Evolutionary conservation across 176 grass and related monocot species (phyloP), one percentile per base, ranked within the genome.

Genomic region (Otatea glauca): DNA sequence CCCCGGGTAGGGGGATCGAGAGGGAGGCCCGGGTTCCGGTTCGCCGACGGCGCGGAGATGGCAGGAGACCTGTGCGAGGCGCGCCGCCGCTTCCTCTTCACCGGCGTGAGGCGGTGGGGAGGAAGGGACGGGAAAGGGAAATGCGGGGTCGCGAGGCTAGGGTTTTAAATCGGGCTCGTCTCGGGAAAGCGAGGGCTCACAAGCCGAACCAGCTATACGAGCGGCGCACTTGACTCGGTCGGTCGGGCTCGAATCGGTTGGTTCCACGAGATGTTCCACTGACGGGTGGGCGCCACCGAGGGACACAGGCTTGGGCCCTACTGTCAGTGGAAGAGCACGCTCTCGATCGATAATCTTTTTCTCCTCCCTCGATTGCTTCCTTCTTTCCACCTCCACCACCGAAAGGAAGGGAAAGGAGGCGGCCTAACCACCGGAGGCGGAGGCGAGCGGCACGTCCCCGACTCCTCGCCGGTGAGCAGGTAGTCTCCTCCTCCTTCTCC

Each of bases 381-480:
- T 41, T 27, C 14, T 71, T 27, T 70, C 74, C 55, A 44, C 32
- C 18, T n/a, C 20, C 29, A 16, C 32, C 41, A 68, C 41, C 49
- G 18, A 43, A 66, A 25, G 62, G 21, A 43, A 27, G 65, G 78
- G n/a, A 43, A 81, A 56, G 78, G 66, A 53, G 65, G 49, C 17
- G 79, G 47, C 78, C 47, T 80, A 80, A 43, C 68, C 79, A 49
- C 79, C 27, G 70, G 48, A 53, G 47, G 70, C 69, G 35, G 71
- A 75, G 61, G 50, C 37, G 4, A 16, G 34, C 67, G 70, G 71
- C 70, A 24, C 37, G 56, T 42, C 37, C 48, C 70, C 24, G 67
- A 10, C 35, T 45, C 74, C 39, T 60, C 68, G 47, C 45, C 21
- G 61, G 82, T 49, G 51, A 89, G 61, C 15, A 49, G 72, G 16